phyloP scores from a whole-genome alignment of 192 early-diverging fungal species.

The Obelidium mucronatum region DNA sequence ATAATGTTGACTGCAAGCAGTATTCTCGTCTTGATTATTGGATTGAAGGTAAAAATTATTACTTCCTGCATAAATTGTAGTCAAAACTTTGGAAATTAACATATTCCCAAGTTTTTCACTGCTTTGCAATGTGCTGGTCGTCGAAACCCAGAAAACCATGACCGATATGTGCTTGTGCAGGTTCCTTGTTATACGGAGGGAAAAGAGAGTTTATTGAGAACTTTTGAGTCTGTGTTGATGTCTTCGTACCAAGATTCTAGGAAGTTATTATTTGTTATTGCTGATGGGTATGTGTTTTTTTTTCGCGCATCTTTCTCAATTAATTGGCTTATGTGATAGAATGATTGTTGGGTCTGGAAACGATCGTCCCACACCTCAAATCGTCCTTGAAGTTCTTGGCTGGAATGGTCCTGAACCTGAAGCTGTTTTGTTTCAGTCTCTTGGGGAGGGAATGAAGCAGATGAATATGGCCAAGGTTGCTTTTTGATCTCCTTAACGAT shows the following conservation, averaged over 20 bases:
- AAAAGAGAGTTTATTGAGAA: conserved; percentile 78
- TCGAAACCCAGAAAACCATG: conserved; percentile 77
- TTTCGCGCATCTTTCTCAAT: neutral
- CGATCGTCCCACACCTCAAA: conserved; percentile 85
- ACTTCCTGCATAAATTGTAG: conserved; percentile 10
- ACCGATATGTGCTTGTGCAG: conserved; percentile 86
- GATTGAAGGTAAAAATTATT: conserved; percentile 80
- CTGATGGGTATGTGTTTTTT: conserved; percentile 60
- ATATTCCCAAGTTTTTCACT: conserved; percentile 82
- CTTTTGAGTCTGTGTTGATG: conserved; percentile 76
- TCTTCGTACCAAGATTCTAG: conserved; percentile 80
- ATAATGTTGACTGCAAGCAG: conserved; percentile 75
- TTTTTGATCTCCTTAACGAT: conserved; percentile 22
- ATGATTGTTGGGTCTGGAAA: conserved; percentile 91
- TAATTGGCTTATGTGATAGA: conserved; percentile 1
- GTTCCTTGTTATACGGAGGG: conserved; percentile 91
- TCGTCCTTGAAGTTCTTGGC: conserved; percentile 89
- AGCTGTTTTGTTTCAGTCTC: conserved; percentile 73
- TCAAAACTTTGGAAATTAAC: conserved; percentile 76
- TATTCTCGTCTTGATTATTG: conserved; percentile 76
- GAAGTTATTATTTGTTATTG: conserved; percentile 84
- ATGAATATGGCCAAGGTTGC: conserved; percentile 87
- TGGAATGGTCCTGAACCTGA: conserved; percentile 62
- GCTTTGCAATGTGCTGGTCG: conserved; percentile 58
- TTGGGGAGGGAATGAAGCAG: conserved; percentile 85